Evolutionary conservation across 1,284 basidiomycete genomes (phyloP).

Genomic region (Apiotrichum siamense): DNA sequence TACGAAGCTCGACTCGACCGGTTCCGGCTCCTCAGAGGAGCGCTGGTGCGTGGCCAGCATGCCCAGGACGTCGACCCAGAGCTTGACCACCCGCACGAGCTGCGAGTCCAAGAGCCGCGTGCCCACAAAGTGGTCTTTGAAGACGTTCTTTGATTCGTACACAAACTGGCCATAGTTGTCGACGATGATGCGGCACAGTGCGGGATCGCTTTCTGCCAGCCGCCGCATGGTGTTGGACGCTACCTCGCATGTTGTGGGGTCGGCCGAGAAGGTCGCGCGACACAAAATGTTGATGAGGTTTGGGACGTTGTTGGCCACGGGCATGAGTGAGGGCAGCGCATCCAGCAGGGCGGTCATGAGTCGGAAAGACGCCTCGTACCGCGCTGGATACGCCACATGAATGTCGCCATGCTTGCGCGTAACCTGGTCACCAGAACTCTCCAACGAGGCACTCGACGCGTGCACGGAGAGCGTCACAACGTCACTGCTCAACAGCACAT

Average conservation of each 20-base stretch:
- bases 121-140: slow-evolving; percentile 60
- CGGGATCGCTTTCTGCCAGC: slow-evolving; percentile 59
- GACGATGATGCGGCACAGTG: slow-evolving; percentile 59
- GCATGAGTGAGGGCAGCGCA: slow-evolving; percentile 75
- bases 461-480: slow-evolving; percentile 62
- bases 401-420: slow-evolving; percentile 60
- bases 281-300: slow-evolving; percentile 71
- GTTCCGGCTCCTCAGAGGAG: slow-evolving; percentile 24
- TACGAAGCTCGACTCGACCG: slow-evolving; percentile 40
- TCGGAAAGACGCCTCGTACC: slow-evolving; percentile 61
- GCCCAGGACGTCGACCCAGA: slow-evolving; percentile 73
- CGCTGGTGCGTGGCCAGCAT: slow-evolving; percentile 57
- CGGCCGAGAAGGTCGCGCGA: slow-evolving; percentile 74
- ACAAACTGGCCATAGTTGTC: slow-evolving; percentile 67
- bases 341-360: slow-evolving; percentile 75
- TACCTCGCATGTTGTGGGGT: slow-evolving; percentile 64
- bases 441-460: slow-evolving; percentile 52
- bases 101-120: slow-evolving; percentile 60
- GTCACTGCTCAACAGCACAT: slow-evolving; percentile 78
- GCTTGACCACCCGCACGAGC: slow-evolving; percentile 55
- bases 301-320: slow-evolving; percentile 29
- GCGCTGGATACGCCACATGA: slow-evolving; percentile 63
- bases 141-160: slow-evolving; percentile 64
- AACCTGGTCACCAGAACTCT: slow-evolving; percentile 33
- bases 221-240: slow-evolving; percentile 66